phyloP scores from a whole-genome alignment of 2,329 filamentous ascomycete genomes.

The Talaromyces sp. region DNA sequence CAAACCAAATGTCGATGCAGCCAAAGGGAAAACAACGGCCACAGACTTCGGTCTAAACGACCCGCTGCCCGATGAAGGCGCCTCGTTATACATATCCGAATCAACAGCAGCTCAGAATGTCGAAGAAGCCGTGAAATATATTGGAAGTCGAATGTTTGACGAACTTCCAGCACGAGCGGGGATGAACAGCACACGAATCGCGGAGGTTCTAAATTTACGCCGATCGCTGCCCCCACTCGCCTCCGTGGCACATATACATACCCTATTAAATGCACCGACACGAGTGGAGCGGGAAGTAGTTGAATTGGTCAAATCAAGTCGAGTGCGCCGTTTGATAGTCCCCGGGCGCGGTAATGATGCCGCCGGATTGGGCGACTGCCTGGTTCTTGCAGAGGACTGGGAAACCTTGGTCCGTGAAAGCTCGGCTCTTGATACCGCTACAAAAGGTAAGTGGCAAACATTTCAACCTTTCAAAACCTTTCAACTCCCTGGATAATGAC shows the following conservation, averaged over 20 bases:
- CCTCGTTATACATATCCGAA: constrained; percentile 52
- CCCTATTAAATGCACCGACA: constrained; percentile 59
- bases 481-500: too few relatives aligned
- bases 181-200: constrained; percentile 64
- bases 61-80: constrained; percentile 55
- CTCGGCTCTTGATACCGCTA: constrained; percentile 32
- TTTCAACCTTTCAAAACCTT: too few relatives aligned
- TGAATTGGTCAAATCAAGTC: constrained; percentile 53
- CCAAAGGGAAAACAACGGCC: constrained; percentile 28
- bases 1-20: constrained; percentile 39
- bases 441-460: constrained; percentile 42
- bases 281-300: constrained; percentile 63
- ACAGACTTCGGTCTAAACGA: constrained; percentile 32
- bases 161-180: constrained; percentile 59
- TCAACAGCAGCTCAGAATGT: constrained; percentile 53
- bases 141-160: constrained; percentile 58
- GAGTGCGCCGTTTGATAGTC: constrained; percentile 58
- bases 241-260: constrained; percentile 63
- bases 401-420: constrained; percentile 46
- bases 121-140: constrained; percentile 56
- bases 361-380: constrained; percentile 59
- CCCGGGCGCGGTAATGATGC: constrained; percentile 61
- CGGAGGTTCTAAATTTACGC: constrained; percentile 61
- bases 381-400: constrained; percentile 59
- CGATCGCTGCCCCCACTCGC: constrained; percentile 60